Base-by-base conservation (phyloP, 441 rosid species). In the Croton setiger region DNA sequence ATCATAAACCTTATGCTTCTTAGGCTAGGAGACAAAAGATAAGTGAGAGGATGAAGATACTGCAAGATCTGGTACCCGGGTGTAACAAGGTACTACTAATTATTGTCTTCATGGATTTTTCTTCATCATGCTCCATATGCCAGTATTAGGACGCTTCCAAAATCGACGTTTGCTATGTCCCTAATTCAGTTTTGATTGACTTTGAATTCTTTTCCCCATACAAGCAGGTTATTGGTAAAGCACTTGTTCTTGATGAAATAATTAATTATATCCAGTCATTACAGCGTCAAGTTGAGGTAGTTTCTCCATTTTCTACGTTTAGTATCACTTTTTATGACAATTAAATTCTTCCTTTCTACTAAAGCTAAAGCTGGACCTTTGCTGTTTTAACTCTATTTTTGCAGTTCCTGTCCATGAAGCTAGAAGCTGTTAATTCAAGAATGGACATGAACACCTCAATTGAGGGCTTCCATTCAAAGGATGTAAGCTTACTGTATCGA, bases 21-120 rank as follows among this genome's bases (percentile, higher is more conserved):
- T 75, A 90, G 96, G 98, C 92, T 37, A 84, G 96, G 80, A 86
- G 96, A 83, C 95, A 92, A 72, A 92, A 88, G 79, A 90, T 92
- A 60, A 80, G 96, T 37, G 98, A 92, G 75, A 84, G 98, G 83
- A 92, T 92, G 96, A 90, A 84, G 78, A 82, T 86, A 67, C 93
- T 87, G 51, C 93, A 90, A 80, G 96, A 88, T 74, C 72, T 92
- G 82, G 95, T 92, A 7, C 95, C 95, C 27, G 95, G 96, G 61
- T 90, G 96, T 76, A 87, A 87, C 66, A 89, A 92, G 90, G 98
- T 92, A 78, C 75, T 14, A 5, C 20, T 48, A 64, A n/a, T 27
- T 51, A 8, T 17, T 62, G 55, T 45, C 21, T 2, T 18, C 20
- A 33, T 27, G 5, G 56, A 52, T 45, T 73, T 56, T 36, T 41